A percentile compares a stretch with the other conserved stretches of the same genome.
Conservation (phyloP, 768 basidiomycete genomes). For the Tricholoma hemisulphureum region DNA sequence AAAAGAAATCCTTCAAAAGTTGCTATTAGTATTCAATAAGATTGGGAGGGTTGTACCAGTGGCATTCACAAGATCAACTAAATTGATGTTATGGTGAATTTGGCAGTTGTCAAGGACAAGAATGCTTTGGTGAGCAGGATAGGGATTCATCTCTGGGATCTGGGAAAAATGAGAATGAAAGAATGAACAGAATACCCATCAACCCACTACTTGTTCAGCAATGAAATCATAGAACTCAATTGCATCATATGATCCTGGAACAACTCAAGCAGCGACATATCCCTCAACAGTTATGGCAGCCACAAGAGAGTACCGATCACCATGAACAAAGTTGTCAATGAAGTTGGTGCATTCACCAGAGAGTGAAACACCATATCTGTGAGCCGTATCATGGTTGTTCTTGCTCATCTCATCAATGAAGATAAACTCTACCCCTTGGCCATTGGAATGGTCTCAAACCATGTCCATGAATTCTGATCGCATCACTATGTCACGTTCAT, state of each 20-base stretch:
- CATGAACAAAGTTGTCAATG: slow-evolving; percentile 11
- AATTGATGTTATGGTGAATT: slow-evolving; percentile 25
- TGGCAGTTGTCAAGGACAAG: slow-evolving; percentile 29
- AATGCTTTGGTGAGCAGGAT: slow-evolving; percentile 21
- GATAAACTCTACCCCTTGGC: slow-evolving; percentile 20
- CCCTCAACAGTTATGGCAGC: slow-evolving; percentile 12
- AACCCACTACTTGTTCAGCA: too few relatives aligned
- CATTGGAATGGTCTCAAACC: slow-evolving; percentile 8
- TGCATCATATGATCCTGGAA: neutral
- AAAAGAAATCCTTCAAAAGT: slow-evolving; percentile 21
- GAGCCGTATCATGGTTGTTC: neutral
- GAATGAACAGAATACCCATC: too few relatives aligned
- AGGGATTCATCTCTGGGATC: slow-evolving; percentile 27
- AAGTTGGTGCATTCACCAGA: slow-evolving; percentile 1
- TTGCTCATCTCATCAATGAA: slow-evolving; percentile 26
- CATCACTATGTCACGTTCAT: slow-evolving; percentile 18
- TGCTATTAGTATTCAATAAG: too few relatives aligned
- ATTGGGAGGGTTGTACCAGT: too few relatives aligned
- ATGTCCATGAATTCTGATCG: slow-evolving; percentile 11
- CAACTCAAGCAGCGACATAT: slow-evolving; percentile 13
- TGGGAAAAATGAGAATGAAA: too few relatives aligned
- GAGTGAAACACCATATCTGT: neutral
- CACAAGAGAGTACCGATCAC: slow-evolving; percentile 13
- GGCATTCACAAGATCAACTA: slow-evolving; percentile 23
- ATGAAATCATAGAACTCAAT: neutral